These are phyloP conservation scores for Dactylellina leptospora DNA, from an alignment of 2,329 filamentous ascomycete genomes.

Conservation along the genomic window DNA sequence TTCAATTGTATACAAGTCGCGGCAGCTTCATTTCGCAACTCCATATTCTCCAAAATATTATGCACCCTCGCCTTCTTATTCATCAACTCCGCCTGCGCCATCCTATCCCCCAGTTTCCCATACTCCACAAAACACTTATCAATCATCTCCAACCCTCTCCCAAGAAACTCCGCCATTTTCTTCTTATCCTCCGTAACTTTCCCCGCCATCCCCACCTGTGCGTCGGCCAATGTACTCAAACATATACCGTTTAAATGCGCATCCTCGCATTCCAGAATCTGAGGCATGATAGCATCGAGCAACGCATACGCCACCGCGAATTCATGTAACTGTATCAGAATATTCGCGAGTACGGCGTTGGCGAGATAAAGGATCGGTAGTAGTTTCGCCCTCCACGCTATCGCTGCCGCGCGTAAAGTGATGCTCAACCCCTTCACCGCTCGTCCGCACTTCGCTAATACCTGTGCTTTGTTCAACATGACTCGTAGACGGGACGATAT, in stretches of 20 bases:
- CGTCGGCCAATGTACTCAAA: slow-evolving; percentile 77
- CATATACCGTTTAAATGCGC: slow-evolving; percentile 70
- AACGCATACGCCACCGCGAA: slow-evolving; percentile 73
- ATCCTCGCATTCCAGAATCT: slow-evolving; percentile 76
- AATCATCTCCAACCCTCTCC: slow-evolving; percentile 69
- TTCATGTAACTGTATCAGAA: slow-evolving; percentile 75
- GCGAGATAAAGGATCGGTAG: slow-evolving; percentile 77
- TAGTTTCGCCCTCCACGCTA: slow-evolving; percentile 75
- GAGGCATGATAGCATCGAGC: slow-evolving; percentile 75
- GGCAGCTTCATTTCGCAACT: slow-evolving; percentile 72
- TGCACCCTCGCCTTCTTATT: slow-evolving; percentile 83
- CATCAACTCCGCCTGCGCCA: slow-evolving; percentile 79
- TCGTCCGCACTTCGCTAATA: slow-evolving; percentile 73
- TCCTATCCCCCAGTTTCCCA: slow-evolving; percentile 72
- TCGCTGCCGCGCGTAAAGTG: slow-evolving; percentile 76
- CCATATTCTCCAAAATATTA: slow-evolving; percentile 72
- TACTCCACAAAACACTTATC: slow-evolving; percentile 72
- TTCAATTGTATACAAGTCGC: slow-evolving; percentile 71
- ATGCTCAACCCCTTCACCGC: slow-evolving; percentile 80
- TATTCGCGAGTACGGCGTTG: slow-evolving; percentile 71
- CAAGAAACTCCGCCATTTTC: slow-evolving; percentile 67
- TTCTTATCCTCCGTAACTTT: slow-evolving; percentile 58
- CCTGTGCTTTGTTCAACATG: slow-evolving; percentile 75
- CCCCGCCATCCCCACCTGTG: slow-evolving; percentile 79
- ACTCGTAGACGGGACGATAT: slow-evolving; percentile 75